Evolutionary conservation across 345 rosid species (phyloP), one percentile per base, ranked within the genome.

Genomic region (Toxicodendron radicans): DNA sequence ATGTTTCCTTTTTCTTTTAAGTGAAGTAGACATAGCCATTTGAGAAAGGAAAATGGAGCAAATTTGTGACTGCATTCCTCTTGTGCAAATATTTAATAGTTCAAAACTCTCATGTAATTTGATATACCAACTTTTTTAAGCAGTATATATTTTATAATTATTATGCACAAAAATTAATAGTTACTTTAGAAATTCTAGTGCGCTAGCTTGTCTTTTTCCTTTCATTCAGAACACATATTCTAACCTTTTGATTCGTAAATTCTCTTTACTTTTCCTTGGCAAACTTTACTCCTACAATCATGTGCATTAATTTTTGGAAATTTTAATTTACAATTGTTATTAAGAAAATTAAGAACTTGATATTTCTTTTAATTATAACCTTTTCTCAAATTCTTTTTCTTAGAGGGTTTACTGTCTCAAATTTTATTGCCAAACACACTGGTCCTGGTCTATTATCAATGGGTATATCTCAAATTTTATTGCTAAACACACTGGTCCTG

Each of bases 401-500:
- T 82, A 93, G 98, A 93, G 93, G 68, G 97, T 93, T 83, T 98
- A 98, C 61, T 89, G 93, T 71, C n/a, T n/a, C n/a, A n/a, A n/a
- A n/a, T 73, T 95, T 93, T 74, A 79, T 80, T 60, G 95, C 99
- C 32, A 93, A 90, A 66, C 99, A 95, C 83, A 95, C 98, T 54
- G 98, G 99, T 16, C 98, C 98, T 16, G 99, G 99, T 75, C 82
- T 93, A 27, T 87, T 93, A 49, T 95, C 99, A 1, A 93, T 95
- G 99, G 99, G 99, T 93, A 84, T 38, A 41, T 71, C n/a, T n/a
- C n/a, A n/a, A n/a, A n/a, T 73, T 95, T 93, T 74, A 79, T 80
- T 60, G 95, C 99, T 27, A 93, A 90, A 66, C 99, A 95, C 83
- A 95, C 98, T 54, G 98, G 99, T 16, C 98, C 98, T 16, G 99